Percentiles rank a stretch among this genome's conserved stretches.
phyloP scores from a whole-genome alignment of 2,329 filamentous ascomycete species.

The Phyllosticta capitalensis region DNA sequence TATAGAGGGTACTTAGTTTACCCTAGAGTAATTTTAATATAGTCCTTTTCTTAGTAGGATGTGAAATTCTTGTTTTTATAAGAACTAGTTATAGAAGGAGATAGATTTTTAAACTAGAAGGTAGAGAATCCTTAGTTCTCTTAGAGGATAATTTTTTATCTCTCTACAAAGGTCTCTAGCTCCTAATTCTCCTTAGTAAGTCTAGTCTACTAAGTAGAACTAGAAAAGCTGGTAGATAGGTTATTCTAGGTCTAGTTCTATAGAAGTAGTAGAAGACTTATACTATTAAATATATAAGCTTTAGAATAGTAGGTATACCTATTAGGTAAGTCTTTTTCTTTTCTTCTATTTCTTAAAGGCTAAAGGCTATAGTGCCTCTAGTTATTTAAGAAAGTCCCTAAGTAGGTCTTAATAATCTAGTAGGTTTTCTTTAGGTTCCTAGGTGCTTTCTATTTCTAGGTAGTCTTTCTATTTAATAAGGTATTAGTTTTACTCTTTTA shows the following conservation, averaged over 20 bases:
- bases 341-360: too few relatives aligned
- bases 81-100: neutral
- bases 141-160: neutral
- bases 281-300: neutral
- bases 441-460: too few relatives aligned
- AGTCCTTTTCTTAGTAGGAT: neutral
- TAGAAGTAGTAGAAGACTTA: neutral
- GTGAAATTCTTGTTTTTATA: neutral
- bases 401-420: too few relatives aligned
- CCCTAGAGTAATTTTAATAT: neutral
- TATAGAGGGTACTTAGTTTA: too few relatives aligned
- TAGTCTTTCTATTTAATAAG: too few relatives aligned
- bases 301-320: neutral
- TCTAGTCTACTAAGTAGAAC: neutral
- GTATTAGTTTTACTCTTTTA: too few relatives aligned
- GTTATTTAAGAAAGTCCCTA: too few relatives aligned
- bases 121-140: neutral
- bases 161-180: neutral
- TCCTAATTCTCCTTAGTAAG: neutral
- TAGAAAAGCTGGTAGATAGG: neutral
- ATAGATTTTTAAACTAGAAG: neutral
- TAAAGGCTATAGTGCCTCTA: too few relatives aligned
- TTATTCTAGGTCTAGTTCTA: neutral
- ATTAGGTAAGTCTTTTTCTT: too few relatives aligned
- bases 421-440: too few relatives aligned